Evolutionary conservation across 106 monocot genomes (phyloP).

Genomic region (Allium cepa): DNA sequence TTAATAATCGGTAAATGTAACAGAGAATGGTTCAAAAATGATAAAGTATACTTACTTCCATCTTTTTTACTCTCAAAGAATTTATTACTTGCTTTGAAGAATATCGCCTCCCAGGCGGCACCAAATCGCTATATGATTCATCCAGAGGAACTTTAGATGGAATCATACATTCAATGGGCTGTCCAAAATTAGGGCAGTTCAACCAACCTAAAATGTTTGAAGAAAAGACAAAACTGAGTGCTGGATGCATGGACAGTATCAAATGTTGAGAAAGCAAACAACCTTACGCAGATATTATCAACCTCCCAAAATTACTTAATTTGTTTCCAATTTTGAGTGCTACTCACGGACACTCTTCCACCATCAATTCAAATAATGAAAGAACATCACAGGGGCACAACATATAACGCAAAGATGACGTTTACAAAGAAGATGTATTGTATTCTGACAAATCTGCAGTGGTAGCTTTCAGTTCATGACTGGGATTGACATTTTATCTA

Average conservation of each 20-base stretch:
- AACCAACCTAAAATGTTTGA: conserved; percentile 62
- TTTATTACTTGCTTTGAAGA: conserved; percentile 90
- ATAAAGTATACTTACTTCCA: conserved; percentile 59
- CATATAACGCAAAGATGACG: no score
- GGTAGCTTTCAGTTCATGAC: no score
- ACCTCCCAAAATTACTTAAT: no score
- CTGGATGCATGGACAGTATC: neutral
- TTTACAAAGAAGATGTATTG: no score
- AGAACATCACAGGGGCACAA: no score
- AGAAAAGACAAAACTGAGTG: neutral
- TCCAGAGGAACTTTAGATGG: conserved; percentile 98
- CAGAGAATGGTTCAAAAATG: neutral
- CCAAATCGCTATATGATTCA: conserved; percentile 75
- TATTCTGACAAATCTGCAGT: no score
- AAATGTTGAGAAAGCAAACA: no score
- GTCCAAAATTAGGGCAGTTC: conserved; percentile 81
- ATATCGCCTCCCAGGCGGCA: conserved; percentile 77
- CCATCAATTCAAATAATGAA: no score
- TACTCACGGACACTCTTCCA: no score
- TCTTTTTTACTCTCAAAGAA: conserved; percentile 46
- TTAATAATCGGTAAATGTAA: neutral
- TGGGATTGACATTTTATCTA: no score
- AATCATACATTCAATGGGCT: conserved; percentile 53
- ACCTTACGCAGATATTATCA: no score
- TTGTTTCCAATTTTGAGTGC: no score